Percentiles rank a stretch among this genome's conserved stretches.
Evolutionary conservation across 495 filamentous ascomycete genomes (phyloP).

Genomic region (Sporormia fimetaria): DNA sequence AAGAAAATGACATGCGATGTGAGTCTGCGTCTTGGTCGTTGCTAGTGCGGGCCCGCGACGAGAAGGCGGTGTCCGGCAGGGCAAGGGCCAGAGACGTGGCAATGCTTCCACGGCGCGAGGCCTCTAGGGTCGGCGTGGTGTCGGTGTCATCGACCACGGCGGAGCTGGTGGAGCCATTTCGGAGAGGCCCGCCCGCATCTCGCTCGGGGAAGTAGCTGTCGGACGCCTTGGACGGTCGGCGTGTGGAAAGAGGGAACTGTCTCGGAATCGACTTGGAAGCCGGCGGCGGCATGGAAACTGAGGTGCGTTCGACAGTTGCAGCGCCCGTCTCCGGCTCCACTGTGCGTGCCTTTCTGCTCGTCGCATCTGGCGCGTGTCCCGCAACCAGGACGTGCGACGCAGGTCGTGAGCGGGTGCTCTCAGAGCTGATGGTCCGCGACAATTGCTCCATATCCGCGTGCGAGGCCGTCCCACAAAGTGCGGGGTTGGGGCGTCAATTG

Average conservation of each 20-base stretch:
- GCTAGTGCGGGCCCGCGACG: constrained; percentile 3
- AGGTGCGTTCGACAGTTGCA: constrained; percentile 42
- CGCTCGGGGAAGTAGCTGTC: constrained; percentile 12
- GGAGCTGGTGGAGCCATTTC: constrained; percentile 16
- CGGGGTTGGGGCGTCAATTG: too few relatives aligned
- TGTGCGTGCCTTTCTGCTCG: constrained; percentile 43
- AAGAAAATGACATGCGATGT: constrained; percentile 55
- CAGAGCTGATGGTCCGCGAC: constrained; percentile 31
- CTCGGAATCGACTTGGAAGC: constrained; percentile 25
- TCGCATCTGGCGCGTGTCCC: constrained; percentile 24
- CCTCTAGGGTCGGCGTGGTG: constrained; percentile 19
- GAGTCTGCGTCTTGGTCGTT: constrained; percentile 35
- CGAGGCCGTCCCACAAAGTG: background rate
- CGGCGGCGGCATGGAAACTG: constrained; percentile 51
- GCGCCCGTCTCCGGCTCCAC: constrained; percentile 41
- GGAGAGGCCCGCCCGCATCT: background rate
- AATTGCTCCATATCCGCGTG: constrained; percentile 27
- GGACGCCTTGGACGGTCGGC: constrained; percentile 21
- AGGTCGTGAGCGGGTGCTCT: constrained; percentile 19
- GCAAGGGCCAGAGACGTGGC: constrained; percentile 17
- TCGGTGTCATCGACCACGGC: constrained; percentile 25
- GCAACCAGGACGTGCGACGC: constrained; percentile 19
- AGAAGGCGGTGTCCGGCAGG: constrained; percentile 35
- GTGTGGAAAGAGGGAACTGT: constrained; percentile 15
- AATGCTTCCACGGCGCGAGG: constrained; percentile 2